A percentile compares a stretch with the other conserved stretches of the same genome.
phyloP scores from a whole-genome alignment of 306 rosid species.

The Prunus dulcis region DNA sequence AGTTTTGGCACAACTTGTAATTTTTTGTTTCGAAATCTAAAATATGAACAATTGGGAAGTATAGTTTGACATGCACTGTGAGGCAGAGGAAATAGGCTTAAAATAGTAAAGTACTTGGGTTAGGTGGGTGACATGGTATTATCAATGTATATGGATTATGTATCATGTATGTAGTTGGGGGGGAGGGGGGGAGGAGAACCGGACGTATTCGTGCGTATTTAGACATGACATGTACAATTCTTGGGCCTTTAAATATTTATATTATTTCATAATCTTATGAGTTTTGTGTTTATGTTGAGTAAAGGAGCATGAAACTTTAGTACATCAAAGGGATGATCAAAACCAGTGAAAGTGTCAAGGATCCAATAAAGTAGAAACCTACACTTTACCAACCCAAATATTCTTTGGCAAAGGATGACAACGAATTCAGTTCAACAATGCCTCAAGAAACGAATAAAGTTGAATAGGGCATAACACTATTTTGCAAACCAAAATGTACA shows the following conservation, averaged over 20 bases:
- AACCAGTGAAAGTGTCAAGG: neutral
- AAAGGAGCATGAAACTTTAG: neutral
- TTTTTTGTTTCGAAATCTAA: constrained; percentile 11
- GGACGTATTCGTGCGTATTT: constrained; percentile 23
- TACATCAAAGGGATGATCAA: neutral
- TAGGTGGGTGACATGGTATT: constrained; percentile 25
- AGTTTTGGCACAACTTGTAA: constrained; percentile 25
- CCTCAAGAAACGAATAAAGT: too few relatives aligned
- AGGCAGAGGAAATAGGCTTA: constrained; percentile 32
- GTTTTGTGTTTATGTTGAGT: neutral
- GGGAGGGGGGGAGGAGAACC: constrained; percentile 12
- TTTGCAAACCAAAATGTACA: too few relatives aligned
- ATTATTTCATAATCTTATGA: constrained; percentile 7
- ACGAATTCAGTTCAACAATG: too few relatives aligned
- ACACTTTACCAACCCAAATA: neutral
- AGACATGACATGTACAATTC: constrained; percentile 38
- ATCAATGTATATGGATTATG: constrained; percentile 40
- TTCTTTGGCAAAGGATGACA: neutral
- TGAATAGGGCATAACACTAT: too few relatives aligned
- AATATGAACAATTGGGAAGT: constrained; percentile 39
- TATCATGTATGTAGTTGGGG: constrained; percentile 32
- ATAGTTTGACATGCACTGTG: constrained; percentile 41
- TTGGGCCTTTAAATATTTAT: constrained; percentile 11
- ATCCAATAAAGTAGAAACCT: constrained; percentile 9
- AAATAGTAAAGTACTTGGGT: constrained; percentile 29